Base-by-base conservation (phyloP, 257 asterid species). In the Coffea canephora region DNA sequence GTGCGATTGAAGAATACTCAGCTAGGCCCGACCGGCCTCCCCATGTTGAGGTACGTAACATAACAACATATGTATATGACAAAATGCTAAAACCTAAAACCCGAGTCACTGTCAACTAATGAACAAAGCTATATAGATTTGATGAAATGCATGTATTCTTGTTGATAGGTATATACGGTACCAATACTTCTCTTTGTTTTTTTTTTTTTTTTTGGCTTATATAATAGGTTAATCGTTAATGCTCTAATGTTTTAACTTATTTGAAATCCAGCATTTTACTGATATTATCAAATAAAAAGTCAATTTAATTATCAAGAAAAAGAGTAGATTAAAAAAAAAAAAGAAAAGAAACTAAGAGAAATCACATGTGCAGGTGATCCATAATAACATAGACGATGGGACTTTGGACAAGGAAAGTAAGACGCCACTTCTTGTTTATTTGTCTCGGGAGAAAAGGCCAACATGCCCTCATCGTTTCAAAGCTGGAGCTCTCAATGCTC, bases 401-500 rank as follows among this genome's bases (percentile, higher is more conserved):
- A 39, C 15, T 1, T 34, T 23, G 13, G 73, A 74, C 1, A 27
- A 67, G 27, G 81, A 80, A 74, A 80, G 77, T 52, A 86, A 79
- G 55, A 54, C 87, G 89, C 91, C 93, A n/a, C 84, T 87, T 69
- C 94, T 93, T 52, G 94, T 90, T 62, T 91, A 93, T 71, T 84
- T 89, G 49, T 84, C 97, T 7, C 78, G 97, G 77, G 98, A 93
- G 89, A 93, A 90, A 86, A 86, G 91, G 41, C 88, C 94, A 52
- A 75, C 78, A 7, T 85, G 77, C 82, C 90, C 94, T 18, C 98
- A 91, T 77, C 94, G 91, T 83, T 91, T 91, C 87, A 93, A 91
- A 88, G 98, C 93, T 27, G 98, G 98, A 69, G 93, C 98, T 10
- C 86, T 93, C 76, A 93, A 91, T 78, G 82, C 82, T 78, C 90